phyloP scores from a whole-genome alignment of 2,329 filamentous ascomycete genomes.

The Curvularia sp. region DNA sequence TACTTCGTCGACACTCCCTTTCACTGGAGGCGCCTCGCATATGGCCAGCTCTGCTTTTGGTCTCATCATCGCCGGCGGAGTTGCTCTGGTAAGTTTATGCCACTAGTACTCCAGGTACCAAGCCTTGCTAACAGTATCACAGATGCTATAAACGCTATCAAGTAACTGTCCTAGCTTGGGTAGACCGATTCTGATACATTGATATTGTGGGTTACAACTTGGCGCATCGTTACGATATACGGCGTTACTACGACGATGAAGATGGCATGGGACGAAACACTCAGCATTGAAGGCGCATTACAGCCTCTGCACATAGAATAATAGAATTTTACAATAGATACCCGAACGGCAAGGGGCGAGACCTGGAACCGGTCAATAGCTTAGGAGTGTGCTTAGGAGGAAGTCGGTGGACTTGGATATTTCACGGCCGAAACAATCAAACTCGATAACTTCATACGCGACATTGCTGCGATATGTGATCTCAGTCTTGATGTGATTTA shows the following conservation, averaged over 20 bases:
- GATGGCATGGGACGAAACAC: background rate
- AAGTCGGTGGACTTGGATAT: background rate
- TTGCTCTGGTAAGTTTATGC: slow-evolving; percentile 37
- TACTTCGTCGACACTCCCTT: slow-evolving; percentile 31
- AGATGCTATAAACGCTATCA: slow-evolving; percentile 21
- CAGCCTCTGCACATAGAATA: slow-evolving; percentile 1
- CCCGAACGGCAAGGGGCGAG: background rate
- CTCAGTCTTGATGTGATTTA: too few species aligned
- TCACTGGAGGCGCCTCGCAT: slow-evolving; percentile 38
- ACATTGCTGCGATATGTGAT: background rate
- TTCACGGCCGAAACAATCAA: background rate
- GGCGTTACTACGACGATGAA: slow-evolving; percentile 8
- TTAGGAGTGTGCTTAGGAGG: background rate
- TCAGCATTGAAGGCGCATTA: slow-evolving; percentile 14
- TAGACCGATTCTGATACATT: slow-evolving; percentile 8
- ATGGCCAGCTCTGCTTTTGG: slow-evolving; percentile 39
- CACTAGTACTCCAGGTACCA: background rate
- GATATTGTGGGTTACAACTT: slow-evolving; percentile 7
- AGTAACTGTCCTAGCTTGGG: background rate
- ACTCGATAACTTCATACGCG: background rate
- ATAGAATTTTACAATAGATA: slow-evolving; percentile 7
- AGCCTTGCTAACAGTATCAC: background rate
- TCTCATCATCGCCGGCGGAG: slow-evolving; percentile 42
- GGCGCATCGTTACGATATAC: slow-evolving; percentile 11
- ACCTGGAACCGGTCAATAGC: slow-evolving; percentile 1